A percentile compares a stretch with the other conserved stretches of the same genome.
These are phyloP conservation scores for Amaranthus palmeri DNA, from an alignment of 148 eudicot species.

Conservation along the genomic window DNA sequence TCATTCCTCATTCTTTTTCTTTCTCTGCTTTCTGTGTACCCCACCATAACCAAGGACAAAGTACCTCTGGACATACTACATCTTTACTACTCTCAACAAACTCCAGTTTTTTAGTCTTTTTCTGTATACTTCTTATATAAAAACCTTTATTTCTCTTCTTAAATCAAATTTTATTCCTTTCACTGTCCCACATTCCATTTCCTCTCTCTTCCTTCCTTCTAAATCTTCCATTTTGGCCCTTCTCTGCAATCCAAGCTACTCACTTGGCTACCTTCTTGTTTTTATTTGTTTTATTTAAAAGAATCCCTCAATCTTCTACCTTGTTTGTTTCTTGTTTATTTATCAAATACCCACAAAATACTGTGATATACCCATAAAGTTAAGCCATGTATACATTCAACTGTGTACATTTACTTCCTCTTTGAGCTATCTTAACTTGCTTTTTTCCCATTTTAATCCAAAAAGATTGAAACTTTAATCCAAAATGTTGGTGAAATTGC, in stretches of 20 bases:
- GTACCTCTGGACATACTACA: conserved; percentile 25
- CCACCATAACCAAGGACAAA: conserved; percentile 15
- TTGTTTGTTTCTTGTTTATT: neutral
- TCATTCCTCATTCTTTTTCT: neutral
- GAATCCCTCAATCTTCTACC: neutral
- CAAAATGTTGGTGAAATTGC: conserved; percentile 27
- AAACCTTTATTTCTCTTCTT: neutral
- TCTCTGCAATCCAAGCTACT: neutral
- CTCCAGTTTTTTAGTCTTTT: conserved; percentile 2
- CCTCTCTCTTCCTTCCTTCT: conserved; percentile 2
- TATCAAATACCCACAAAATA: neutral
- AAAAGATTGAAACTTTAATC: conserved; percentile 27
- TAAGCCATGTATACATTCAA: conserved; percentile 6
- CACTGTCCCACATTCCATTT: conserved; percentile 23
- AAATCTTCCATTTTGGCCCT: conserved; percentile 32
- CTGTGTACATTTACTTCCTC: conserved; percentile 16
- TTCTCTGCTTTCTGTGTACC: neutral
- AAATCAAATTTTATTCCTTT: conserved; percentile 23
- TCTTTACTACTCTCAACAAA: conserved; percentile 22
- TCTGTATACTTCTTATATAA: neutral
- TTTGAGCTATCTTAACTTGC: conserved; percentile 15
- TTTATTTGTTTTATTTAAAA: neutral
- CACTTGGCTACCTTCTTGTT: conserved; percentile 1
- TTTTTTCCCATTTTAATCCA: conserved; percentile 7
- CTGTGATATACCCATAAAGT: conserved; percentile 9